A percentile compares a stretch with the other conserved stretches of the same genome.
Conservation (phyloP, 2,329 filamentous ascomycete species). For the Claviceps purpurea region DNA sequence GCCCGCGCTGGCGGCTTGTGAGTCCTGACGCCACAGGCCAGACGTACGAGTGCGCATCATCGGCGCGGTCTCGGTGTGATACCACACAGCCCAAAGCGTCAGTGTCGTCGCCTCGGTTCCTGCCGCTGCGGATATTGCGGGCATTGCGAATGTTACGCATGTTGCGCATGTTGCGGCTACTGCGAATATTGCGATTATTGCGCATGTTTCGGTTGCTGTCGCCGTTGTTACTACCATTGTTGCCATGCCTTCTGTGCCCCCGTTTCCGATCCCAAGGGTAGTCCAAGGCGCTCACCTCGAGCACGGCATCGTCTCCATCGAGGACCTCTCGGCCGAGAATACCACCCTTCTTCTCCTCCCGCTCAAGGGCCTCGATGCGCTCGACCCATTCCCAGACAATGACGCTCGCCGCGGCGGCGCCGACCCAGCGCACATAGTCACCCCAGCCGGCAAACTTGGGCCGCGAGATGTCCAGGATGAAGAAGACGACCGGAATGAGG, state of each 20-base stretch:
- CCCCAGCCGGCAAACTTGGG: slow-evolving; percentile 83
- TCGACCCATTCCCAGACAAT: slow-evolving; percentile 98
- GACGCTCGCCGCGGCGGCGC: slow-evolving; percentile 85
- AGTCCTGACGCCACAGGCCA: slow-evolving; percentile 17
- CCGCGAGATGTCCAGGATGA: slow-evolving; percentile 79
- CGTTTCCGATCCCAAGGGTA: slow-evolving; percentile 32
- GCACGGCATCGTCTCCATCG: slow-evolving; percentile 88
- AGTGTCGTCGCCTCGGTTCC: background rate
- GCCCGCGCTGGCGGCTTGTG: slow-evolving; percentile 14
- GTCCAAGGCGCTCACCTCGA: slow-evolving; percentile 47
- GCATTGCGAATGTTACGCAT: slow-evolving; percentile 1
- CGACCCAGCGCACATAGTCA: slow-evolving; percentile 94
- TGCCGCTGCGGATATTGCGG: background rate
- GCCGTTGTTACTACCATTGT: slow-evolving; percentile 6
- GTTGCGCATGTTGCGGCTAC: slow-evolving; percentile 11
- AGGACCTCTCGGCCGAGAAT: slow-evolving; percentile 85
- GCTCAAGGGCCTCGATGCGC: slow-evolving; percentile 79
- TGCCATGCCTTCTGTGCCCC: slow-evolving; percentile 23
- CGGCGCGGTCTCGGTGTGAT: background rate
- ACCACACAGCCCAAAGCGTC: background rate
- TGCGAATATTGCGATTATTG: slow-evolving; percentile 16
- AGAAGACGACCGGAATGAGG: slow-evolving; percentile 81
- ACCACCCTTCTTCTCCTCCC: slow-evolving; percentile 87
- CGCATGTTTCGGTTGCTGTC: slow-evolving; percentile 14
- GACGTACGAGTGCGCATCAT: slow-evolving; percentile 9